Percentiles rank a stretch among this genome's conserved stretches.
These are phyloP conservation scores for Neofusicoccum ribis DNA, from an alignment of 2,329 filamentous ascomycete species.

Conservation along the genomic window DNA sequence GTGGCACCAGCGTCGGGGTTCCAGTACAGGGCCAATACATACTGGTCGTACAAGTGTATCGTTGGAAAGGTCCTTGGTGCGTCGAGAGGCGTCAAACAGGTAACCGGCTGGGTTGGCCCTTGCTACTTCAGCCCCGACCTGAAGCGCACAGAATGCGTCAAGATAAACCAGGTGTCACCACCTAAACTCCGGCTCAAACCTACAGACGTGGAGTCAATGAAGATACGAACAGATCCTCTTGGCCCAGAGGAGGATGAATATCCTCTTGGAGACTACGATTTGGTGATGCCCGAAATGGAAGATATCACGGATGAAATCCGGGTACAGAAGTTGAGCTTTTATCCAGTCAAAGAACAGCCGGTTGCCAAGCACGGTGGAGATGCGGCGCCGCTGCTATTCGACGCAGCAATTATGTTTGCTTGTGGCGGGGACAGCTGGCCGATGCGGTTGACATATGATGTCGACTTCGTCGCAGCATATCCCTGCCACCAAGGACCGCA, in stretches of 20 bases:
- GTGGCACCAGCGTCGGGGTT: conserved; percentile 70
- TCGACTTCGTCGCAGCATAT: conserved; percentile 44
- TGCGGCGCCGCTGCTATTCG: conserved; percentile 37
- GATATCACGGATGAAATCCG: conserved; percentile 65
- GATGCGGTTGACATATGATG: conserved; percentile 41
- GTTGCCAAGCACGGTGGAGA: conserved; percentile 25
- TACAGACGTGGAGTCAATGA: conserved; percentile 66
- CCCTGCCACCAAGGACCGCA: conserved; percentile 44
- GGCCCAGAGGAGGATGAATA: conserved; percentile 63
- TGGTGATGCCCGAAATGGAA: conserved; percentile 59
- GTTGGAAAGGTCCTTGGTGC: conserved; percentile 70
- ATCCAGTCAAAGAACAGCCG: conserved; percentile 44
- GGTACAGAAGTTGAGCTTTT: conserved; percentile 67
- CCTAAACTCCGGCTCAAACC: conserved; percentile 56
- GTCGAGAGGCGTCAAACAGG: conserved; percentile 68
- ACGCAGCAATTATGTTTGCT: conserved; percentile 42
- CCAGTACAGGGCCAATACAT: conserved; percentile 75
- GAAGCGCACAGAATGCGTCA: conserved; percentile 67
- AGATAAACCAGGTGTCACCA: conserved; percentile 62
- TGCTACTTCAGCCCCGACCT: conserved; percentile 68
- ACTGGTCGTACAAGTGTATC: conserved; percentile 72
- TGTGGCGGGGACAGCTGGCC: conserved; percentile 42
- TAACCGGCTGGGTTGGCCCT: conserved; percentile 74
- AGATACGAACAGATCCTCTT: conserved; percentile 66
- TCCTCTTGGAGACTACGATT: conserved; percentile 67